These are phyloP conservation scores for Claviceps humidiphila DNA, from an alignment of 2,329 filamentous ascomycete species.

Conservation along the genomic window DNA sequence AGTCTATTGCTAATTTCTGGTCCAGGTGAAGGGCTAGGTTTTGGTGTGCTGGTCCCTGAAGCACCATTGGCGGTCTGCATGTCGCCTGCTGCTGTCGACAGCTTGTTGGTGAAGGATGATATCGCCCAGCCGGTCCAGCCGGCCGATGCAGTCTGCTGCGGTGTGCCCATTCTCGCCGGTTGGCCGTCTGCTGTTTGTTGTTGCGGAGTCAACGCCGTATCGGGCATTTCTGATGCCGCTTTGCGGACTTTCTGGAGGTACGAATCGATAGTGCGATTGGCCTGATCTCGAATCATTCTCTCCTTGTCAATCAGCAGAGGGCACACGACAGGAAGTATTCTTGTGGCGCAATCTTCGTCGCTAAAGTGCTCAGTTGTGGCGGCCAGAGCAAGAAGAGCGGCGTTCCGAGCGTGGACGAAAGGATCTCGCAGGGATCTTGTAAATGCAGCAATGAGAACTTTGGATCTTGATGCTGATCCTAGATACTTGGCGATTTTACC, in stretches of 20 bases:
- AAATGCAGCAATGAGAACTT: conserved; percentile 89
- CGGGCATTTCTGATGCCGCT: conserved; percentile 62
- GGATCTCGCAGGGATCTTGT: conserved; percentile 80
- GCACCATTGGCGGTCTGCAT: conserved; percentile 50
- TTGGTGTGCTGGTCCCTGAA: conserved; percentile 27
- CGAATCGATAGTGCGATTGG: conserved; percentile 74
- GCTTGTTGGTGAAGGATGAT: conserved; percentile 93
- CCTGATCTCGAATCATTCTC: conserved; percentile 85
- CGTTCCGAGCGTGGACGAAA: conserved; percentile 87
- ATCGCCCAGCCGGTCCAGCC: conserved; percentile 94
- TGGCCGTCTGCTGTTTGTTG: conserved; percentile 37
- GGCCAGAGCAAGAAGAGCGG: conserved; percentile 69
- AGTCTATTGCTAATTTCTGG: conserved; percentile 22
- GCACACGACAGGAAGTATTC: conserved; percentile 73
- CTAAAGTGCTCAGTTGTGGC: conserved; percentile 78
- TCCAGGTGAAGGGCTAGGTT: conserved; percentile 26
- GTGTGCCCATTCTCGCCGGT: conserved; percentile 65
- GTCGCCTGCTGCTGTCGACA: conserved; percentile 71
- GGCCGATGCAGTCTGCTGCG: conserved; percentile 44
- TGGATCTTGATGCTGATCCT: conserved; percentile 62
- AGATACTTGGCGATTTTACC: conserved; percentile 92
- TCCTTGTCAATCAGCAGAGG: conserved; percentile 87
- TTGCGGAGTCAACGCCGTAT: conserved; percentile 60
- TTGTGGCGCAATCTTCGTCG: conserved; percentile 77
- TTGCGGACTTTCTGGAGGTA: conserved; percentile 78